phyloP scores from a whole-genome alignment of 768 basidiomycete genomes.

The Kwoniella bestiolae region DNA sequence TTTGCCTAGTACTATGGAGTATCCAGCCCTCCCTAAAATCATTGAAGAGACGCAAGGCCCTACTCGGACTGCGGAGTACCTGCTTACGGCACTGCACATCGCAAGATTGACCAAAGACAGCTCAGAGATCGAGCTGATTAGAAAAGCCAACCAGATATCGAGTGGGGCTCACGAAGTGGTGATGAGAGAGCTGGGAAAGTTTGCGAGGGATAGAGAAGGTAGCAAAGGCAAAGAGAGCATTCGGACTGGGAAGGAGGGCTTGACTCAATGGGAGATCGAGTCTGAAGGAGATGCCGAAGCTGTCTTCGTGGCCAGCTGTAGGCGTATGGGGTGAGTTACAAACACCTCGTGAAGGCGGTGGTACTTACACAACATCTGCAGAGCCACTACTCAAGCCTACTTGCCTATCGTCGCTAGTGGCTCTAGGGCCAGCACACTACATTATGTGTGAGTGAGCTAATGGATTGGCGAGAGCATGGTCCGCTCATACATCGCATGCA shows the following conservation, averaged over 20 bases:
- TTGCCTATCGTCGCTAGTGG: conserved; percentile 90
- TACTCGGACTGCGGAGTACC: conserved; percentile 63
- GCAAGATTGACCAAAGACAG: conserved; percentile 78
- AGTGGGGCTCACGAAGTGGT: conserved; percentile 87
- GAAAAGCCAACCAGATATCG: conserved; percentile 80
- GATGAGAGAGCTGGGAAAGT: conserved; percentile 83
- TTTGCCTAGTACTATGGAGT: conserved; percentile 45
- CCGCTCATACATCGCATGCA: conserved; percentile 46
- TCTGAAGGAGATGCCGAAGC: conserved; percentile 95
- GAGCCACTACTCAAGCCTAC: conserved; percentile 86
- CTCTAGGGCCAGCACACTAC: conserved; percentile 81
- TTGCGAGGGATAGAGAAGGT: conserved; percentile 23
- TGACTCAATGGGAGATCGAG: conserved; percentile 80
- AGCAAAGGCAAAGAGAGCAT: background rate
- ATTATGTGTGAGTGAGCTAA: conserved; percentile 64
- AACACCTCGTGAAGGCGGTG: background rate
- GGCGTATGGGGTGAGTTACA: conserved; percentile 76
- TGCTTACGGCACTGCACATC: conserved; percentile 76
- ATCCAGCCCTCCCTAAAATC: conserved; percentile 40
- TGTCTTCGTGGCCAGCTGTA: conserved; percentile 85
- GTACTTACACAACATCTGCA: background rate
- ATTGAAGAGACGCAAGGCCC: conserved; percentile 43
- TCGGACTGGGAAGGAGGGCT: conserved; percentile 44
- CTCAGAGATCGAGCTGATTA: conserved; percentile 74
- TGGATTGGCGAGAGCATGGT: background rate